Percentiles rank a stretch among this genome's conserved stretches.
These are phyloP conservation scores for Sporothrix sp. DNA, from an alignment of 2,329 filamentous ascomycete genomes.

Conservation along the genomic window DNA sequence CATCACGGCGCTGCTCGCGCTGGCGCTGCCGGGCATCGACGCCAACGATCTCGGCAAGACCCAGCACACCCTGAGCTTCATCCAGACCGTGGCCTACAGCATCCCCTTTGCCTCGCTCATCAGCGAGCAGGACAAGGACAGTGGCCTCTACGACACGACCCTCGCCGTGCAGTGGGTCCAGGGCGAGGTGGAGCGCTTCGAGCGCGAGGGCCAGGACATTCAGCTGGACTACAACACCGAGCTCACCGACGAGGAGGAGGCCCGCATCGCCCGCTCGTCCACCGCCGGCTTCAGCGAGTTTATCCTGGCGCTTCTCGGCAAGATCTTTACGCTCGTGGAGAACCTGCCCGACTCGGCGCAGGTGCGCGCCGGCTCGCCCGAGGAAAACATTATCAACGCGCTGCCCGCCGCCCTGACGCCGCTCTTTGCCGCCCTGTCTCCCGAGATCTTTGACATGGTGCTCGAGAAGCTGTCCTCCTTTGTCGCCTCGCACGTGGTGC, in stretches of 20 bases:
- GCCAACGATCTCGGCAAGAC: constrained; percentile 97
- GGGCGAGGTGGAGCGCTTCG: constrained; percentile 87
- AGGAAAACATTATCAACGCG: constrained; percentile 95
- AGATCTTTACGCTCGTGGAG: constrained; percentile 90
- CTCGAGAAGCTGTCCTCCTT: constrained; percentile 89
- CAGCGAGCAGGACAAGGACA: constrained; percentile 50
- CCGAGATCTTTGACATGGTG: constrained; percentile 85
- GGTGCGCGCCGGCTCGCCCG: constrained; percentile 80
- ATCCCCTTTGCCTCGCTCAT: constrained; percentile 84
- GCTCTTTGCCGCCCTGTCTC: constrained; percentile 79
- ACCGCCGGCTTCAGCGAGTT: constrained; percentile 93
- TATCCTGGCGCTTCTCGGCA: constrained; percentile 77
- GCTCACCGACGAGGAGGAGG: constrained; percentile 77
- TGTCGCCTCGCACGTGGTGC: constrained; percentile 86
- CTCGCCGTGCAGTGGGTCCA: constrained; percentile 90
- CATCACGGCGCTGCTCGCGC: constrained; percentile 83
- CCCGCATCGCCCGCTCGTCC: constrained; percentile 80
- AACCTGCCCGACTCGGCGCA: constrained; percentile 87
- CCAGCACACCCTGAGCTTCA: constrained; percentile 85
- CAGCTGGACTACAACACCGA: constrained; percentile 77
- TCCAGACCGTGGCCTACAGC: constrained; percentile 91
- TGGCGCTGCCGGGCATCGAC: constrained; percentile 90
- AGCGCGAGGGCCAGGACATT: constrained; percentile 73
- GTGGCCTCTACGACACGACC: constrained; percentile 60
- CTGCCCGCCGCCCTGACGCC: constrained; percentile 85